Base-by-base conservation (phyloP, 768 basidiomycete species). In the Lentinula aciculospora region DNA sequence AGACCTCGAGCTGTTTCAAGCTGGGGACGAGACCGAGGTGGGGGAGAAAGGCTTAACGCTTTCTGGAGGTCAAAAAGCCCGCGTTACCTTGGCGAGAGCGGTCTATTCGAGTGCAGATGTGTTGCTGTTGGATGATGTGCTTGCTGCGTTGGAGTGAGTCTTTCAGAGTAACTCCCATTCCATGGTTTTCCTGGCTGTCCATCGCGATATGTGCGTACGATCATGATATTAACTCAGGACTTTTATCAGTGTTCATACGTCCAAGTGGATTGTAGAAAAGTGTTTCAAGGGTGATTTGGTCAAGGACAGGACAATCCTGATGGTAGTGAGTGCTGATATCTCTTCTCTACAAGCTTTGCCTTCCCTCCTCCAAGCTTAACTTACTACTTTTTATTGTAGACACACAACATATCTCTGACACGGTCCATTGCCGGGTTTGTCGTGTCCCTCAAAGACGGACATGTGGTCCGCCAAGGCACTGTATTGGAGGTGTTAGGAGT, bases 201-300 rank as follows among this genome's bases (percentile, higher is more conserved):
- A n/a, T n/a, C n/a, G n/a, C n/a, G n/a, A n/a, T n/a, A n/a, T n/a
- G n/a, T n/a, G n/a, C n/a, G n/a, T n/a, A n/a, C n/a, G n/a, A n/a
- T n/a, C n/a, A n/a, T n/a, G n/a, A n/a, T n/a, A n/a, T n/a, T n/a
- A n/a, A n/a, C n/a, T n/a, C n/a, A n/a, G n/a, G n/a, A n/a, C n/a
- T n/a, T n/a, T n/a, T n/a, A n/a, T n/a, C 84, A 87, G 56, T 66
- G 86, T 84, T 1, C 85, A 87, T 62, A 94, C 92, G 0, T 88
- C 93, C 0, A 83, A 88, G 61, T 89, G 91, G 71, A 81, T 98
- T 45, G 88, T 87, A 64, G 76, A 83, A 19, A 77, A 92, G 56
- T 95, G 92, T 63, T 74, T 98, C 25, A 78, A 80, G 62, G 94
- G 95, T 6, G 85, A 89, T 50, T 73, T 97, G 39, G 77, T 94